phyloP scores from a whole-genome alignment of 352 stramenopile genomes.

The Phytophthora constricta region DNA sequence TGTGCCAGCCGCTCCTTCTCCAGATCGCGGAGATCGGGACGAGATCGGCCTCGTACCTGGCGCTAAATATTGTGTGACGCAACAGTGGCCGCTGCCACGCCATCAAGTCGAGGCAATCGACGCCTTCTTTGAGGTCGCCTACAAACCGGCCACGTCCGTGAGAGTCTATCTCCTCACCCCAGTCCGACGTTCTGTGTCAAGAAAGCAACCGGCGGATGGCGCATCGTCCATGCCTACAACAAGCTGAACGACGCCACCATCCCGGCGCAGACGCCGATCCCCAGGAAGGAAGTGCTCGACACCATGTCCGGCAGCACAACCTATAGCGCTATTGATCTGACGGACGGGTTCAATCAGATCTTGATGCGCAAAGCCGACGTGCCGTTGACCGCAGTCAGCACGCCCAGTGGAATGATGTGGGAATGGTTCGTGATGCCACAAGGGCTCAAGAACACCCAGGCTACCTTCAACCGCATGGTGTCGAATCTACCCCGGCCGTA shows the following conservation, averaged over 20 bases:
- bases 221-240: slow-evolving; percentile 46
- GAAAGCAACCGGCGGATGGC: slow-evolving; percentile 21
- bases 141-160: slow-evolving; percentile 11
- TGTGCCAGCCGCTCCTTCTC: slow-evolving; percentile 16
- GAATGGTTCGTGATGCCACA: slow-evolving; percentile 35
- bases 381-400: slow-evolving; percentile 26
- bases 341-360: slow-evolving; percentile 41
- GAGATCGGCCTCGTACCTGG: slow-evolving; percentile 36
- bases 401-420: slow-evolving; percentile 31
- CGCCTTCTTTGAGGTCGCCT: slow-evolving; percentile 25
- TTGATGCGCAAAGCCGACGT: slow-evolving; percentile 24
- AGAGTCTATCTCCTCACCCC: slow-evolving; percentile 16
- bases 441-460: slow-evolving; percentile 27
- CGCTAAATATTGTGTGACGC: slow-evolving; percentile 39
- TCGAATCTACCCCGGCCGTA: slow-evolving; percentile 12
- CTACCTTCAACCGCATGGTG: slow-evolving; percentile 39
- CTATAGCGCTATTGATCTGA: slow-evolving; percentile 37
- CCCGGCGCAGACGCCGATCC: slow-evolving; percentile 38
- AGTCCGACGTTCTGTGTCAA: slow-evolving; percentile 10
- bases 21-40: slow-evolving; percentile 24
- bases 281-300: slow-evolving; percentile 31
- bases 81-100: slow-evolving; percentile 24
- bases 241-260: slow-evolving; percentile 42
- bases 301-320: slow-evolving; percentile 33
- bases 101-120: slow-evolving; percentile 31